These are phyloP conservation scores for Aspergillus fumigatus DNA, from an alignment of 2,329 filamentous ascomycete species.

Conservation along the genomic window DNA sequence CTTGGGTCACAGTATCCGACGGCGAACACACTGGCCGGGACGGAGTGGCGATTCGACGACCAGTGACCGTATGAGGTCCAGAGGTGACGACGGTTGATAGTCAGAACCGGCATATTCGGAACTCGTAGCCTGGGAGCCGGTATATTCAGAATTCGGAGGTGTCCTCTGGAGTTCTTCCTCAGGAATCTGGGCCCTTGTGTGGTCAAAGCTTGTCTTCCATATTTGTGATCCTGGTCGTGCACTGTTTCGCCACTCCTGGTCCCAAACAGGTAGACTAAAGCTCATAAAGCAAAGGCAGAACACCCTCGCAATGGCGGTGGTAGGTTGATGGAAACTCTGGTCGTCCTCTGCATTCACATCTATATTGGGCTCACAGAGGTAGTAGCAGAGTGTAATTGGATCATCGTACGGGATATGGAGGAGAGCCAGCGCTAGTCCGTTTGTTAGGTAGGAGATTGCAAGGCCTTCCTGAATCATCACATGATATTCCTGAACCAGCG, in stretches of 20 bases:
- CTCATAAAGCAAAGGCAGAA: slow-evolving; percentile 23
- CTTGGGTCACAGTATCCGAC: slow-evolving; percentile 2
- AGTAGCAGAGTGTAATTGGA: slow-evolving; percentile 22
- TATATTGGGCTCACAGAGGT: slow-evolving; percentile 19
- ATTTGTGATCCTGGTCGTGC: slow-evolving; percentile 9
- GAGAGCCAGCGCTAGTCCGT: slow-evolving; percentile 15
- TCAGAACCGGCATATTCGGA: slow-evolving; percentile 1
- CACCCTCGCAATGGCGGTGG: slow-evolving; percentile 14
- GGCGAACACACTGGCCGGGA: slow-evolving; percentile 17
- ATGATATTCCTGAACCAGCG: slow-evolving; percentile 24
- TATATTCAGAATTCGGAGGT: slow-evolving; percentile 8
- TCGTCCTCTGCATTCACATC: slow-evolving; percentile 10
- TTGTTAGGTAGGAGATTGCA: slow-evolving; percentile 24
- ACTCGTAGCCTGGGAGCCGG: slow-evolving; percentile 8
- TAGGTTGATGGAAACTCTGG: slow-evolving; percentile 7
- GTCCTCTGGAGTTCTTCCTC: slow-evolving; percentile 12
- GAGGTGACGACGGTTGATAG: slow-evolving; percentile 19
- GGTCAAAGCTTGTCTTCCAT: slow-evolving; percentile 20
- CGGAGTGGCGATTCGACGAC: slow-evolving; percentile 12
- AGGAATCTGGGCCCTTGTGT: slow-evolving; percentile 16
- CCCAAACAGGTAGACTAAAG: slow-evolving; percentile 13
- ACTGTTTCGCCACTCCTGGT: slow-evolving; percentile 22
- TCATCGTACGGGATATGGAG: slow-evolving; percentile 20
- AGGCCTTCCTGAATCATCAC: slow-evolving; percentile 28
- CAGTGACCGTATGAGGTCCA: slow-evolving; percentile 6